These are phyloP conservation scores for Dictyostelium citrinum DNA, from an alignment of 78 protist species.

Conservation along the genomic window DNA sequence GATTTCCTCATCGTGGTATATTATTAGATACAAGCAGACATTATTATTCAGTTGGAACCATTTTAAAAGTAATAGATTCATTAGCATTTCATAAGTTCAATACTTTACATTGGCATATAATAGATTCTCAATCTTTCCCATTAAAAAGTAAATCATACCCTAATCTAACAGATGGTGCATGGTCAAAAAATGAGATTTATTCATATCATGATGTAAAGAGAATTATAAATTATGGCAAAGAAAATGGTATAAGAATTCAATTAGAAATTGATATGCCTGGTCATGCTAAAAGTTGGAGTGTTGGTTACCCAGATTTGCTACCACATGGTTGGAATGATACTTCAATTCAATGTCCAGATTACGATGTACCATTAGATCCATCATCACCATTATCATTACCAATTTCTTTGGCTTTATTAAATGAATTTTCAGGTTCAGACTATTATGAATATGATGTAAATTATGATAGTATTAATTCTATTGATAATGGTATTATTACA, in stretches of 20 bases:
- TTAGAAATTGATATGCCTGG: slow-evolving; percentile 64
- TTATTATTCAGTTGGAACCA: background rate
- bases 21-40: slow-evolving; percentile 40
- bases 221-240: background rate
- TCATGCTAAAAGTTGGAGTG: slow-evolving; percentile 61
- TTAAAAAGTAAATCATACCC: slow-evolving; percentile 5
- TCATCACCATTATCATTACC: background rate
- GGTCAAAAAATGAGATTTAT: background rate
- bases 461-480: slow-evolving; percentile 17
- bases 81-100: slow-evolving; percentile 6
- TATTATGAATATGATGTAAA: background rate
- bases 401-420: background rate
- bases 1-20: slow-evolving; percentile 34
- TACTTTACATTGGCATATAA: slow-evolving; percentile 57
- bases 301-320: background rate
- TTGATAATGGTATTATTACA: background rate
- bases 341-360: background rate
- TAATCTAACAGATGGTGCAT: slow-evolving; percentile 62
- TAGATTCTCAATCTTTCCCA: slow-evolving; percentile 52
- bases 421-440: background rate
- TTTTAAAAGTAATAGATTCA: slow-evolving; percentile 1
- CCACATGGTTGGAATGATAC: background rate
- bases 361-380: slow-evolving; percentile 29
- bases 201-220: background rate
- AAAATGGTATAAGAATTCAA: slow-evolving; percentile 1